Evolutionary conservation across 202 grass and related monocot species (phyloP).

Genomic region (Panicum virgatum): DNA sequence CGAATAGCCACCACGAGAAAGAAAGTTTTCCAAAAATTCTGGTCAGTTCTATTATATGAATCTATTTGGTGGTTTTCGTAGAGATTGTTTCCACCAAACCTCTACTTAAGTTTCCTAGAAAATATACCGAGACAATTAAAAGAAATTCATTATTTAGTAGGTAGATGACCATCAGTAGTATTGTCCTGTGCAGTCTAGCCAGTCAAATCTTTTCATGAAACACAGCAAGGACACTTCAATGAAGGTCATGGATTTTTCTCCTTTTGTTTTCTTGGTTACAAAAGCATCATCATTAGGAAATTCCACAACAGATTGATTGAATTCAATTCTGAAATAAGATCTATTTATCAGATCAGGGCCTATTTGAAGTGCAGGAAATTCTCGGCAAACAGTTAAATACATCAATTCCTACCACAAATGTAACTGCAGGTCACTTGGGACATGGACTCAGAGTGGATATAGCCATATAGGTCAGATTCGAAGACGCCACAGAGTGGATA

Average conservation of each 20-base stretch:
- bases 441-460: neutral
- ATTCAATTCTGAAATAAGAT: neutral
- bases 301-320: neutral
- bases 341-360: neutral
- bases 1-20: neutral
- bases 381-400: neutral
- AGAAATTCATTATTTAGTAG: neutral
- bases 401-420: neutral
- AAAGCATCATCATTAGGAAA: neutral
- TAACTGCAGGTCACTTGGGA: neutral
- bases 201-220: neutral
- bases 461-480: neutral
- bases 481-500: neutral
- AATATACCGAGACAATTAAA: neutral
- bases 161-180: constrained; percentile 1
- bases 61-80: neutral
- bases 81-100: neutral
- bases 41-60: neutral
- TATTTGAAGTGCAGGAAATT: constrained; percentile 4
- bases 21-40: neutral
- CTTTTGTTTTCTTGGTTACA: neutral
- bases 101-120: neutral
- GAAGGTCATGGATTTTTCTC: neutral
- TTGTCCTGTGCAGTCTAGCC: neutral
- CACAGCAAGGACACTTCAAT: neutral